phyloP scores from a whole-genome alignment of 768 basidiomycete genomes.

The Panaeolus papilionaceus region DNA sequence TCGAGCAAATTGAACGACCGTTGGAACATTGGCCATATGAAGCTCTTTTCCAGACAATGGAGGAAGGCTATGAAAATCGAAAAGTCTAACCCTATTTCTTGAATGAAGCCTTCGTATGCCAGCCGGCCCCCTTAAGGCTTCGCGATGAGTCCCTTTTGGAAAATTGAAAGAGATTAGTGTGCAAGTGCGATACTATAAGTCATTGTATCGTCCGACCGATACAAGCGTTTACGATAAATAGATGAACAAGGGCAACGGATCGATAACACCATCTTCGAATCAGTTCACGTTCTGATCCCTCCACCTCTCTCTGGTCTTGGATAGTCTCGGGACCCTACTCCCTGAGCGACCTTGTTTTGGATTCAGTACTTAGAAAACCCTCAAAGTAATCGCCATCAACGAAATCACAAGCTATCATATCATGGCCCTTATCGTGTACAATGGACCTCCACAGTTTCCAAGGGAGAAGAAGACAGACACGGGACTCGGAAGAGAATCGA shows the following conservation, averaged over 20 bases:
- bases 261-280: not conserved
- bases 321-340: not conserved
- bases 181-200: not conserved
- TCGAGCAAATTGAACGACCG: slow-evolving; percentile 10
- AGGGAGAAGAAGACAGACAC: not conserved
- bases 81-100: not conserved
- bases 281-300: not conserved
- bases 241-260: not conserved
- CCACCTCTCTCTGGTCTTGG: not conserved
- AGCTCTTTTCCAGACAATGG: slow-evolving; percentile 3
- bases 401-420: not conserved
- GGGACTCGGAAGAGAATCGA: not conserved
- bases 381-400: not conserved
- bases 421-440: not conserved
- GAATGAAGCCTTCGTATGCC: slow-evolving; percentile 6
- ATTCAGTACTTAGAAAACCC: not conserved
- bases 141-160: not conserved
- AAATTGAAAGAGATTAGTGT: not conserved
- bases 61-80: slow-evolving; percentile 9
- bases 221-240: not conserved
- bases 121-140: not conserved
- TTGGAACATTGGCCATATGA: not conserved
- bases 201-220: not conserved
- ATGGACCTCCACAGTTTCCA: not conserved
- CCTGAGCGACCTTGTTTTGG: slow-evolving; percentile 1